Percentiles rank a stretch among this genome's conserved stretches.
Evolutionary conservation across 495 filamentous ascomycete species (phyloP).

Genomic region (Penicillium ucsense): DNA sequence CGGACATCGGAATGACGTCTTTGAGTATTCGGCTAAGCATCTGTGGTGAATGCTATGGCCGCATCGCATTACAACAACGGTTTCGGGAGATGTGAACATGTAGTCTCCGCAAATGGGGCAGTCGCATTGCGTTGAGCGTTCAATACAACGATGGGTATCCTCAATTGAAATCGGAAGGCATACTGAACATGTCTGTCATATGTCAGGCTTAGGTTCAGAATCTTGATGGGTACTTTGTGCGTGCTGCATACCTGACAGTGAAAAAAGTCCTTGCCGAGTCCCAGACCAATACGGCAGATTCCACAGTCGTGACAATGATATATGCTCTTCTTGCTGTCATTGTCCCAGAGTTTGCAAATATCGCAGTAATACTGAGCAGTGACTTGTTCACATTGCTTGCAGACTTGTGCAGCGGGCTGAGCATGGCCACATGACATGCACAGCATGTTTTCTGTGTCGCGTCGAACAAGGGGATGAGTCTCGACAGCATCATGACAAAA

Average conservation of each 20-base stretch:
- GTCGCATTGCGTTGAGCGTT: conserved; percentile 87
- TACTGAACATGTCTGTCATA: conserved; percentile 67
- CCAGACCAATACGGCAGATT: conserved; percentile 84
- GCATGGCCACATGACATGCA: conserved; percentile 92
- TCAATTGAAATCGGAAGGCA: conserved; percentile 80
- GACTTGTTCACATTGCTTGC: conserved; percentile 61
- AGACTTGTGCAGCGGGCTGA: conserved; percentile 72
- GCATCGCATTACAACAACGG: conserved; percentile 90
- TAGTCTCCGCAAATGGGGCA: conserved; percentile 98
- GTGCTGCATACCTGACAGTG: conserved; percentile 79
- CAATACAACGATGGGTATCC: conserved; percentile 84
- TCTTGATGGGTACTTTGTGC: not conserved
- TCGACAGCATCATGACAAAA: conserved; percentile 88
- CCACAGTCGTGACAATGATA: conserved; percentile 97
- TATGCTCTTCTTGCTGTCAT: conserved; percentile 81
- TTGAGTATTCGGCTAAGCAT: conserved; percentile 79
- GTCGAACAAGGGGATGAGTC: conserved; percentile 71
- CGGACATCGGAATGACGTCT: conserved; percentile 84
- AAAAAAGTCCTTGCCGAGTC: conserved; percentile 90
- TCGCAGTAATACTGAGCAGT: conserved; percentile 91
- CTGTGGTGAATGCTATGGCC: conserved; percentile 89
- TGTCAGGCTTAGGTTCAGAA: conserved; percentile 4
- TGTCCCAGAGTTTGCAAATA: conserved; percentile 95
- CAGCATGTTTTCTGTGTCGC: conserved; percentile 87
- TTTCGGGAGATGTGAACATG: conserved; percentile 85